Percentiles rank a stretch among this genome's conserved stretches.
Evolutionary conservation across 75 land plant species (phyloP).

Genomic region (Chamaecyparis obtusa): DNA sequence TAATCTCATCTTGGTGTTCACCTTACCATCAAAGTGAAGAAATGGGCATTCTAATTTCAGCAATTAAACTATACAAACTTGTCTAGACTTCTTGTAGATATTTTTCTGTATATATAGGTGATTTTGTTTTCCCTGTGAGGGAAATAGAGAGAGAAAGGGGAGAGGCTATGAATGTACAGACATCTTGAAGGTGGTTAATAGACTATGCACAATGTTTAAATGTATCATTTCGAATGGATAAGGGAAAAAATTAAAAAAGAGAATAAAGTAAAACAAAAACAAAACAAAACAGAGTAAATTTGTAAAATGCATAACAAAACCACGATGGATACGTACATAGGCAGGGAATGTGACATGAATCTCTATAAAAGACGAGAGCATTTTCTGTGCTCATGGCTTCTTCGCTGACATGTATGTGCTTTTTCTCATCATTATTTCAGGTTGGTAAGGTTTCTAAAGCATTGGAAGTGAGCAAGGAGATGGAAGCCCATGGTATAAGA

Average conservation of each 20-base stretch:
- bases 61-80: background rate
- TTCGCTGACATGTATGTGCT: background rate
- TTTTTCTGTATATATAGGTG: background rate
- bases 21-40: background rate
- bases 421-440: constrained; percentile 39
- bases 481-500: constrained; percentile 65
- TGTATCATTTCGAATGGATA: background rate
- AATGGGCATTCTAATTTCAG: background rate
- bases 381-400: background rate
- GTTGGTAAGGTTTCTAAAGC: constrained; percentile 83
- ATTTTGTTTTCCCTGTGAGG: background rate
- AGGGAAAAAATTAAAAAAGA: background rate
- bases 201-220: background rate
- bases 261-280: background rate
- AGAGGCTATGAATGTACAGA: background rate
- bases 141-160: background rate
- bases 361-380: background rate
- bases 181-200: background rate
- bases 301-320: background rate
- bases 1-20: background rate
- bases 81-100: background rate
- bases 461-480: constrained; percentile 63
- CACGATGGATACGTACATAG: background rate
- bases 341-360: background rate
- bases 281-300: background rate